Conservation (phyloP, 768 basidiomycete species). For the Piloderma croceum region DNA sequence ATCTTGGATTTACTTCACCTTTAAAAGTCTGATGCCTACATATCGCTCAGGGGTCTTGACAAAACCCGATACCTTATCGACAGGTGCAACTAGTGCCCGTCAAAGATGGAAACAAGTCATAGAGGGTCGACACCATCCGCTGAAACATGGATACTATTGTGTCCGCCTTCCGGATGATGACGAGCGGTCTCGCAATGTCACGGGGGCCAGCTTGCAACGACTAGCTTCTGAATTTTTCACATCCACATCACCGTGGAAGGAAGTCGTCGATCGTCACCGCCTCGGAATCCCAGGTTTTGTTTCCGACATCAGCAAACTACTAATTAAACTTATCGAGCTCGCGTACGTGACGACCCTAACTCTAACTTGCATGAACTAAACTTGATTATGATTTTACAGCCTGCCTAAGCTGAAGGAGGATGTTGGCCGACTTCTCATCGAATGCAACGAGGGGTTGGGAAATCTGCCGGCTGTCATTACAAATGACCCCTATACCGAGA, state of each 20-base stretch:
- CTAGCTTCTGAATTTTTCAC: constrained; percentile 43
- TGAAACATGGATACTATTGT: constrained; percentile 60
- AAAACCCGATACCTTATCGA: constrained; percentile 54
- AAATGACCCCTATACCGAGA: constrained; percentile 39
- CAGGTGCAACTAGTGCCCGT: constrained; percentile 37
- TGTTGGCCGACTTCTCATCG: constrained; percentile 35
- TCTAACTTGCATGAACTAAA: not conserved
- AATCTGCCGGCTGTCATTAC: constrained; percentile 36
- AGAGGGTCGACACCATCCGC: constrained; percentile 38
- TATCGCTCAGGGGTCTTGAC: constrained; percentile 74
- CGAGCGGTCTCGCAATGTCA: constrained; percentile 37
- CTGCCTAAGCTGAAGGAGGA: constrained; percentile 39
- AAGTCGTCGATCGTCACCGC: constrained; percentile 37
- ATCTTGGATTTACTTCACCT: constrained; percentile 1
- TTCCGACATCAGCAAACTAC: constrained; percentile 42
- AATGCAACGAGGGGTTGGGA: constrained; percentile 28
- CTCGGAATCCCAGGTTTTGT: constrained; percentile 57
- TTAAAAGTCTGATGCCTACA: not conserved
- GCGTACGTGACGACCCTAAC: constrained; percentile 35
- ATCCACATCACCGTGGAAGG: constrained; percentile 46
- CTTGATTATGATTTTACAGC: constrained; percentile 25
- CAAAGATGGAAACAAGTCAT: constrained; percentile 47
- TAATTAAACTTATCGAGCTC: constrained; percentile 46
- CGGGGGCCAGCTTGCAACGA: constrained; percentile 31
- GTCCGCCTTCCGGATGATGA: constrained; percentile 60